Evolutionary conservation across 495 filamentous ascomycete species (phyloP), one percentile per base, ranked within the genome.

Genomic region (Penicillium robsamsonii): DNA sequence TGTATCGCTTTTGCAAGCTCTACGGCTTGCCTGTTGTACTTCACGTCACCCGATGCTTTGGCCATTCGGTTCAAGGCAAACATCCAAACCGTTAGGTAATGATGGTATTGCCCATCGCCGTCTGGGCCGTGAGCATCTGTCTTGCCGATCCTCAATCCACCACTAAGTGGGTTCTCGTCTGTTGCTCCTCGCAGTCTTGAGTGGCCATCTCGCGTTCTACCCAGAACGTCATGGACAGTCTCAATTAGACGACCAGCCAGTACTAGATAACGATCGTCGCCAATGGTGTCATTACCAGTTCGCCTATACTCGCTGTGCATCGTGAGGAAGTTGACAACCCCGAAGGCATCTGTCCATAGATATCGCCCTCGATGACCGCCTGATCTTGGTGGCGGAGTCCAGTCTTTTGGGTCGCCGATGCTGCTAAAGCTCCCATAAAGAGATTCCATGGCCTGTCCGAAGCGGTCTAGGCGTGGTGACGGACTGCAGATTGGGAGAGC

Each of bases 31-130:
- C 63, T 56, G 55, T 86, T 87, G 55, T 81, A 87, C 1, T 44
- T 46, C 17, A 62, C 48, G 33, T 87, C 77, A 0, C 73, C 71
- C 4, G 76, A 77, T 12, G 81, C 85, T 11, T 79, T 43, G 0
- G 79, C 69, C 38, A 86, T 71, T 5, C 85, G 75, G 65, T 87
- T 87, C 3, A 88, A 69, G 0, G 84, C 85, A 59, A 87, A 89
- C 84, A 87, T 86, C 85, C 85, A 89, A 2, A 89, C 60, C 0
- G 84, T 87, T 10, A 88, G 68, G 60, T 87, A 89, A 56, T 88
- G 85, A 52, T 87, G 83, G 47, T 88, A 88, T 62, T 87, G 83
- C 3, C 85, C 85, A 64, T 88, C 86, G 17, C 77, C 71, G 47
- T 88, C 85, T 1, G 70, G 57, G 1, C 84, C 85, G 12, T 48